Evolutionary conservation across 805 yeast genomes (phyloP).

Genomic region (Kazachstania kunashirensis): DNA sequence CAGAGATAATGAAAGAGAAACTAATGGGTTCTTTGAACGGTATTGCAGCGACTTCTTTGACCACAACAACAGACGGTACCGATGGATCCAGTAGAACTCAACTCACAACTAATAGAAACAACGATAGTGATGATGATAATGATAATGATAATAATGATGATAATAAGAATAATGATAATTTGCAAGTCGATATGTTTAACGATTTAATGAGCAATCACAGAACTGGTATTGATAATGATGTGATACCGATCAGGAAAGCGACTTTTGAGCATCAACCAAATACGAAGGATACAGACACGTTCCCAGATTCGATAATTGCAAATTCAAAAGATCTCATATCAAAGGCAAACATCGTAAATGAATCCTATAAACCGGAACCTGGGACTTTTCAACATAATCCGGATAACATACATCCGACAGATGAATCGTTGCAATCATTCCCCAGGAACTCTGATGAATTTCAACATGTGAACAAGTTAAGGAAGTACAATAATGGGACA

Average conservation of each 20-base stretch:
- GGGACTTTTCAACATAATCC: conserved; percentile 3
- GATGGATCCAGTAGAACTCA: not conserved
- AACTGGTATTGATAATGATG: not conserved
- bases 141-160: no score
- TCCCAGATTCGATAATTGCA: not conserved
- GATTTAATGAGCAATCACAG: not conserved
- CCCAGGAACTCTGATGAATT: no score
- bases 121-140: no score
- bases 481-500: not conserved
- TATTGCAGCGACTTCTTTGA: conserved; percentile 13
- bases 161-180: no score
- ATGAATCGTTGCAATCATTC: not conserved
- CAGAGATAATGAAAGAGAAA: conserved; percentile 23
- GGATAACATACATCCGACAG: not conserved
- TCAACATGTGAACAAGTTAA: no score
- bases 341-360: not conserved
- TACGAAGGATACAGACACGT: not conserved
- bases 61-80: conserved; percentile 3
- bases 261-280: conserved; percentile 2
- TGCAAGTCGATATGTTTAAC: not conserved
- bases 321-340: not conserved
- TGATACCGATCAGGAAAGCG: not conserved
- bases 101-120: not conserved
- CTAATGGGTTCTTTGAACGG: conserved; percentile 17
- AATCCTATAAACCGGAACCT: conserved; percentile 1